Evolutionary conservation across 169 alveolate species (phyloP), one percentile per base, ranked within the genome.

Genomic region (Plasmodium gaboni): DNA sequence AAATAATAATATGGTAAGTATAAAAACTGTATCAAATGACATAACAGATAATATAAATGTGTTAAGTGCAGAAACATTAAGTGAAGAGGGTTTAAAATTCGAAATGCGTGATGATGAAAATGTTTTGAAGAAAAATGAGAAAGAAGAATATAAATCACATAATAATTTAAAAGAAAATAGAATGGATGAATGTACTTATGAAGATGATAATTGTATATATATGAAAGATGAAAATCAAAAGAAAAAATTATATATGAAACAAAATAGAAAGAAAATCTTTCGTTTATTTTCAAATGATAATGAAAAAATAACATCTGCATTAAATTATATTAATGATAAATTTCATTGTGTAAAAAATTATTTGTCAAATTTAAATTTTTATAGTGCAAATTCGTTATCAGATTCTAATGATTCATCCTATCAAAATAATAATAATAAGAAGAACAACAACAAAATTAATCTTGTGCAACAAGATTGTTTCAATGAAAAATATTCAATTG

Each of bases 211-310:
- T 38, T 38, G 10, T 38, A 38, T 38, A 38, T 38, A 38, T 38
- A 5, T 38, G 46, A 38, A 38, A 38, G 89, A 44, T 44, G 73
- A 64, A 57, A 83, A 22, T 50, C 32, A 50, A 42, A 68, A 70
- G 22, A 83, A 63, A 5, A 57, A 44, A 63, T 50, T 83, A 57
- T 83, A 55, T 61, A 26, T 83, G 46, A 83, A 69, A 17, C 73
- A 83, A 60, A 38, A 38, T 38, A 83, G 12, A 73, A 83, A 63
- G 68, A 68, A 50, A 2, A 51, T 83, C 4, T 83, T 83, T 51
- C 91, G 91, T 32, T 57, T 83, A 67, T 83, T 83, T 70, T 71
- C 86, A 12, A 53, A 69, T 26, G 19, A 28, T 4, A 59, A 61
- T 59, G 73, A 67, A 22, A 69, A 55, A 2, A 67, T 65, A 53